Base-by-base conservation (phyloP, 768 basidiomycete species). In the Tulasnella sp. region DNA sequence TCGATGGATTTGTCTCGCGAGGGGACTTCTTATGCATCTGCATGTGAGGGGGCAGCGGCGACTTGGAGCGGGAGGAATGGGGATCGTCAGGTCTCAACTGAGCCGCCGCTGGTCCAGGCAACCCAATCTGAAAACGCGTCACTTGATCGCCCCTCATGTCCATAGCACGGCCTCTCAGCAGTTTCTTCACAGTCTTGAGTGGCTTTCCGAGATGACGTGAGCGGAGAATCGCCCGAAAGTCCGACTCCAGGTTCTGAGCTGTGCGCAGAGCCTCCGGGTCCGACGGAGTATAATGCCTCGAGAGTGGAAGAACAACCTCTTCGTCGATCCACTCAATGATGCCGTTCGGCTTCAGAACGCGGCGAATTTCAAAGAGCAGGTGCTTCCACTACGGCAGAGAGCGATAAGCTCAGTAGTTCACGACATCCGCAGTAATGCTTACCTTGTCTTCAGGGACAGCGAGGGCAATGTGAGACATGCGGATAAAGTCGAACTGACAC, bases 401-500 rank as follows among this genome's bases (percentile, higher is more conserved):
- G 17, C 8, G n/a, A 23, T 45, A 31, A 27, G 55, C 27, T 37
- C 25, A 1, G 6, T 58, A 21, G 27, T 32, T 12, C n/a, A 23
- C 4, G 14, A 45, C 23, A 6, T 2, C 5, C 41, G 23, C 31
- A 27, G 25, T 15, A 14, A 39, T 21, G 23, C 27, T 4, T 21
- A 57, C 61, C 50, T 55, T 39, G 4, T 75, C 69, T 41, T 73
- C 67, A 0, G 84, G 84, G 46, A 90, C 73, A 63, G 76, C 77
- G 12, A 84, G 71, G 9, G 73, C 70, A 8, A 86, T 69, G 59
- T 85, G 80, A 11, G 84, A 80, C 75, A 89, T 79, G 34, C 86
- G 75, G 40, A 90, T 79, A 51, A 81, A 72, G 62, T 89, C 84
- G 60, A 89, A 87, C 2, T 73, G 72, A 46, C 76, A 70, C 62